Percentiles rank a stretch among this genome's conserved stretches.
These are phyloP conservation scores for Buxus sempervirens DNA, from an alignment of 164 flowering plant genomes.

Conservation along the genomic window DNA sequence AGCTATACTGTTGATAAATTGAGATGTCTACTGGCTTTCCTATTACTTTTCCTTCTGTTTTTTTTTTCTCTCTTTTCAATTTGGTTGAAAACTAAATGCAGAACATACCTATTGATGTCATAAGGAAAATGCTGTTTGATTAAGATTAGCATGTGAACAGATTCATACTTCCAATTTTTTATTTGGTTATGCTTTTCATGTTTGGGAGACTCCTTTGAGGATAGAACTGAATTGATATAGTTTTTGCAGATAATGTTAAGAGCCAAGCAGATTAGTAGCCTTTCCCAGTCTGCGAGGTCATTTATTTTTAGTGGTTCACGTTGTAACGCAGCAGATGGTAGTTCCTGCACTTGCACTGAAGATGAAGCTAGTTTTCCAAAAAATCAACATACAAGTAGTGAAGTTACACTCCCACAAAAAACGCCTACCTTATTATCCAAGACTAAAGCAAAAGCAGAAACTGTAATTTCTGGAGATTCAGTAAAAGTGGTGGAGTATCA, in stretches of 20 bases:
- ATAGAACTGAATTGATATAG: neutral
- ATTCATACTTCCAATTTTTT: neutral
- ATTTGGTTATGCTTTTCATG: neutral
- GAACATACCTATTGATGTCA: conserved; percentile 5
- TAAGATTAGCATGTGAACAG: no score
- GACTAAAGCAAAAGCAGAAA: conserved; percentile 33
- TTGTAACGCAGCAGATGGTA: conserved; percentile 67
- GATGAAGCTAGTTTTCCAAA: conserved; percentile 63
- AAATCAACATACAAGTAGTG: conserved; percentile 38
- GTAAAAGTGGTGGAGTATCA: conserved; percentile 23
- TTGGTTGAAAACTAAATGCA: neutral
- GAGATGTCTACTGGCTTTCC: neutral
- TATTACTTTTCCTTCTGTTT: neutral
- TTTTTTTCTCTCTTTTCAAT: no score
- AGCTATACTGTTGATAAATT: neutral
- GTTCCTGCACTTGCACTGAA: conserved; percentile 67
- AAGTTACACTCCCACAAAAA: conserved; percentile 27
- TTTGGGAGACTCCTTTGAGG: neutral
- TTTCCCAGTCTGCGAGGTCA: conserved; percentile 76
- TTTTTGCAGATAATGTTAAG: conserved; percentile 69
- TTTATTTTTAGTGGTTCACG: conserved; percentile 73
- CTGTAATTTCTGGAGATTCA: conserved; percentile 30
- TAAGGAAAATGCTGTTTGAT: no score
- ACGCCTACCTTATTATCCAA: conserved; percentile 36
- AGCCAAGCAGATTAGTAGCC: conserved; percentile 68